These are phyloP conservation scores for Russula vinacea DNA, from an alignment of 768 basidiomycete genomes.

Conservation along the genomic window DNA sequence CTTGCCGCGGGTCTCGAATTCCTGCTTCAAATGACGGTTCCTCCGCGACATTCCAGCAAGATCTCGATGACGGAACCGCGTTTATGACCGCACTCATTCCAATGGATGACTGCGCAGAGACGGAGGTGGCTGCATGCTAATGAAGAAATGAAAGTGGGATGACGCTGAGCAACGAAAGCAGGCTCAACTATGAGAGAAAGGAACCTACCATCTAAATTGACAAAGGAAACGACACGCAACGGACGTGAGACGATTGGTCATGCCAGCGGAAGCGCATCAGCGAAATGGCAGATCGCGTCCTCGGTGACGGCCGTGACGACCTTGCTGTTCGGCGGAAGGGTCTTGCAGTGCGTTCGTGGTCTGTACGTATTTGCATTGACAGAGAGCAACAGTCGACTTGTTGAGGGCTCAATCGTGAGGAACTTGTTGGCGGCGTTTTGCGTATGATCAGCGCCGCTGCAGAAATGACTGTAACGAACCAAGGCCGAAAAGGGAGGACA, in stretches of 20 bases:
- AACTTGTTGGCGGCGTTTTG: conserved; percentile 92
- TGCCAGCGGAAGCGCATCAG: too few relatives aligned
- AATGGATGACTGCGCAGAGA: conserved; percentile 97
- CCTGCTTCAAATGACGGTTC: too few relatives aligned
- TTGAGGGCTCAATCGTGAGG: conserved; percentile 96
- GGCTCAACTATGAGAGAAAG: conserved; percentile 67
- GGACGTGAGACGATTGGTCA: too few relatives aligned
- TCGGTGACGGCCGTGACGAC: too few relatives aligned
- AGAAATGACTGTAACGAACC: too few relatives aligned
- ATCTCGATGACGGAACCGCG: conserved; percentile 99
- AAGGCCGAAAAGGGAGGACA: too few relatives aligned
- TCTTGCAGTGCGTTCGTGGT: too few relatives aligned
- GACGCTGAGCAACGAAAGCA: conserved; percentile 81
- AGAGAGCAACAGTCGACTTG: conserved; percentile 88
- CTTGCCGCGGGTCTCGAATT: too few relatives aligned
- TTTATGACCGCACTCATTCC: conserved; percentile 99
- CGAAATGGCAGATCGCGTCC: too few relatives aligned
- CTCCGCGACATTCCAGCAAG: too few relatives aligned
- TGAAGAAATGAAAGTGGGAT: conserved; percentile 98
- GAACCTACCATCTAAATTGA: conserved; percentile 89
- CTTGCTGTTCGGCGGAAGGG: too few relatives aligned
- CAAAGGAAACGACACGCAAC: conserved; percentile 91
- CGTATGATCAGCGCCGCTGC: conserved; percentile 90
- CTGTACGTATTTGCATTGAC: conserved; percentile 87
- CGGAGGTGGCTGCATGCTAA: conserved; percentile 98